Evolutionary conservation across 2,329 filamentous ascomycete species (phyloP), one percentile per base, ranked within the genome.

Genomic region (Alternaria novae-zelandiae): DNA sequence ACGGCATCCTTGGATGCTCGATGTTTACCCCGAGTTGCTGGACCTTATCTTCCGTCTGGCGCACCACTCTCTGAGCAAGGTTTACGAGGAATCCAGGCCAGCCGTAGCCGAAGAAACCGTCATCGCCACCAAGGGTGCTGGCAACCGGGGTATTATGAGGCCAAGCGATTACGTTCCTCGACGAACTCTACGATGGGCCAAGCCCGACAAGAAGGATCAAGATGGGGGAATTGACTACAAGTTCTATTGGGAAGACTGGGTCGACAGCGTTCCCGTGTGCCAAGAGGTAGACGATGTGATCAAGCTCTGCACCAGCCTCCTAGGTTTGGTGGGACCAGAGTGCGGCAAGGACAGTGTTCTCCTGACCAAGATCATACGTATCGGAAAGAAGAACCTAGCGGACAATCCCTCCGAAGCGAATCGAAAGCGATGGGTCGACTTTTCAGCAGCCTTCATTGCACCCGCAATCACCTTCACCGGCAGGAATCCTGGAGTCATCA

Each of bases 191-290:
- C 88, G 92, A 65, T 97, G 95, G 95, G 91, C 94, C 5, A 90
- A 91, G 71, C 88, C 93, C 6, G 94, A 97, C 71, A 90, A 88
- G 69, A 86, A 86, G 67, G 92, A 96, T 73, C 89, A 88, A 25
- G 90, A 89, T 58, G 92, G 94, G 70, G 86, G 87, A n/a, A 88
- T 84, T 12, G 86, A 91, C 56, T 98, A 97, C 78, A 89, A 91
- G 32, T 98, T 96, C 77, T 99, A 99, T 79, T 97, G 96, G 90
- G 94, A 97, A 63, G 96, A 98, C 71, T 99, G 96, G 96, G 86
- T 90, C 3, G 95, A 98, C 79, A 97, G 96, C 67, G 86, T 99
- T 49, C 96, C 96, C 0, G 83, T 97, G 20, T 99, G 96, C 75
- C 94, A 97, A 77, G 91, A 86, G 2, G 89, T 97, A 6, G 93